Evolutionary conservation across 2,329 filamentous ascomycete species (phyloP).

Genomic region (Trichoderma atrobrunneum): DNA sequence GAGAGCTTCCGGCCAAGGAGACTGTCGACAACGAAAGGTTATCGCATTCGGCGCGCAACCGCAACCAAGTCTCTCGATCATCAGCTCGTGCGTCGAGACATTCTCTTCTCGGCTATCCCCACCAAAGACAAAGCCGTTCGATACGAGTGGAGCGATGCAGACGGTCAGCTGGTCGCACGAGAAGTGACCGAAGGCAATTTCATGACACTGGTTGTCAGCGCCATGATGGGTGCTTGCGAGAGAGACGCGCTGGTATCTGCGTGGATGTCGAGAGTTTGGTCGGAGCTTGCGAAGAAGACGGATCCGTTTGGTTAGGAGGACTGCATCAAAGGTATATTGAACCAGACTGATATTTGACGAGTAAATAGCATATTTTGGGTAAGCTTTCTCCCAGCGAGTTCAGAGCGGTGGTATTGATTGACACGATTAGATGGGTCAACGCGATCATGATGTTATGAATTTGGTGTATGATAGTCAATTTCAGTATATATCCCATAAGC

Average conservation of each 20-base stretch:
- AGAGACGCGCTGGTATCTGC: conserved; percentile 37
- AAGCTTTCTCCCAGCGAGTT: background rate
- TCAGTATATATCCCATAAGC: conserved; percentile 91
- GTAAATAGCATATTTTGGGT: background rate
- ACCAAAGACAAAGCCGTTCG: conserved; percentile 27
- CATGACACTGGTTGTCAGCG: conserved; percentile 33
- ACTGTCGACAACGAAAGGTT: conserved; percentile 27
- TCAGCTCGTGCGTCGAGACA: conserved; percentile 20
- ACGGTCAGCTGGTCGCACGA: conserved; percentile 31
- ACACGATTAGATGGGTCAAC: background rate
- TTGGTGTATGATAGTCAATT: background rate
- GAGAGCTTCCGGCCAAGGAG: conserved; percentile 26
- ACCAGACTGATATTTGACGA: background rate
- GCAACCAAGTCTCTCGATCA: conserved; percentile 21
- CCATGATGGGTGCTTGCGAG: conserved; percentile 29
- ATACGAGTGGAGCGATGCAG: conserved; percentile 35
- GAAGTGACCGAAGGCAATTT: conserved; percentile 31
- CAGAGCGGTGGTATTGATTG: background rate
- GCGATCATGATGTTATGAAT: background rate
- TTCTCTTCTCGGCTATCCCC: conserved; percentile 31
- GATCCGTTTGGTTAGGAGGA: background rate
- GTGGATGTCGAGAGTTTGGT: conserved; percentile 38
- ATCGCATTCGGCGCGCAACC: conserved; percentile 31
- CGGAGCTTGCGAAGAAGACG: conserved; percentile 26
- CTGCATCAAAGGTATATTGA: background rate